phyloP scores from a whole-genome alignment of 1,139 yeast genomes.

The Kodamaea arcana region DNA sequence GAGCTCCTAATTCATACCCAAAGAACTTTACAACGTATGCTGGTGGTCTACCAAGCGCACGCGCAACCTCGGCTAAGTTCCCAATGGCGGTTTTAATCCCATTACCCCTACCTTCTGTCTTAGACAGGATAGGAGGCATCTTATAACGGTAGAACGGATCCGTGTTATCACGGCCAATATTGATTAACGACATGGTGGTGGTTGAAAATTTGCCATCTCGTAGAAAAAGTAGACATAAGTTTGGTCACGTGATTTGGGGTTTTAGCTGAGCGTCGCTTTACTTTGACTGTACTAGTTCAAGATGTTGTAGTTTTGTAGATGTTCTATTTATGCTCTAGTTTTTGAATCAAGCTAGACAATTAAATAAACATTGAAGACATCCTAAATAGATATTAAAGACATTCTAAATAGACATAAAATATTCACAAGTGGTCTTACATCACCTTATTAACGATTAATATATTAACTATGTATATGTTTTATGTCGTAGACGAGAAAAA shows the following conservation, averaged over 20 bases:
- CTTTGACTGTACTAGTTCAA: no score
- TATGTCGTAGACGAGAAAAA: no score
- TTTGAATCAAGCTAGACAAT: no score
- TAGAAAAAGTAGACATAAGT: no score
- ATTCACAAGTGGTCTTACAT: no score
- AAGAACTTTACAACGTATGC: constrained; percentile 88
- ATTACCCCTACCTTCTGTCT: constrained; percentile 98
- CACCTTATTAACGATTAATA: constrained; percentile 1
- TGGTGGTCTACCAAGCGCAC: constrained; percentile 92
- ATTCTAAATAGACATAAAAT: no score
- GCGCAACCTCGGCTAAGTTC: constrained; percentile 88
- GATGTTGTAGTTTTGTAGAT: no score
- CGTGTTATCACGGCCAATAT: constrained; percentile 94
- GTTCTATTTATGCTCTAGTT: no score
- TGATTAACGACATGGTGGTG: constrained; percentile 70
- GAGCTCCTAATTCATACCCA: constrained; percentile 97
- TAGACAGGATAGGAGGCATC: constrained; percentile 97
- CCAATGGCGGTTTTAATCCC: constrained; percentile 96
- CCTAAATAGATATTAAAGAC: no score
- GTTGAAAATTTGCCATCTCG: not conserved
- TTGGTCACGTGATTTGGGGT: no score
- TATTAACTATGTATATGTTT: constrained; percentile 2
- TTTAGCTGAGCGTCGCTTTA: no score
- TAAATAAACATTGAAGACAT: no score
- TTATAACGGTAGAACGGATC: constrained; percentile 99